phyloP scores from a whole-genome alignment of 2,329 filamentous ascomycete species.

The Botrytis tulipae region DNA sequence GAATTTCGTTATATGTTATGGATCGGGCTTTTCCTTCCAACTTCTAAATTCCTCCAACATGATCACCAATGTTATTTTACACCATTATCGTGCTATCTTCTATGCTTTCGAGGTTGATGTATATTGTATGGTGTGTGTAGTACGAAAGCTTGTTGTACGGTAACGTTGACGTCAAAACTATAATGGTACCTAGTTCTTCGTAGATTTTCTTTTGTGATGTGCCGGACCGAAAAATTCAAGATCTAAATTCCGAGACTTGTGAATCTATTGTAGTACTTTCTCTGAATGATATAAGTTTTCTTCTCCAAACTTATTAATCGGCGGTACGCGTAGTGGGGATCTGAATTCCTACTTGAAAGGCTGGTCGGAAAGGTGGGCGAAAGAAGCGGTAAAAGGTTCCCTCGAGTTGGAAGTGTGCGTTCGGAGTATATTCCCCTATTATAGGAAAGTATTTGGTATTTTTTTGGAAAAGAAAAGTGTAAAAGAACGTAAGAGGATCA shows the following conservation, averaged over 20 bases:
- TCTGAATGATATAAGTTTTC: conserved; percentile 14
- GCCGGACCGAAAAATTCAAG: conserved; percentile 1
- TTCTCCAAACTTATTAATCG: conserved; percentile 13
- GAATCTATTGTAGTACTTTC: conserved; percentile 2
- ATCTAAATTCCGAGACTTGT: not conserved
- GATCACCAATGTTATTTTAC: conserved; percentile 17
- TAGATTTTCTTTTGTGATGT: not conserved
- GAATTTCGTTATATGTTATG: conserved; percentile 18
- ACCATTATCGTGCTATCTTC: conserved; percentile 16
- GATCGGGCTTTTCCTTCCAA: conserved; percentile 23
- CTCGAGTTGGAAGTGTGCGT: not conserved
- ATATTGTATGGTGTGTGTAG: conserved; percentile 4
- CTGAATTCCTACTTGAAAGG: conserved; percentile 11
- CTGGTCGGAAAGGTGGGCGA: conserved; percentile 20
- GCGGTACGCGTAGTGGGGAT: conserved; percentile 19
- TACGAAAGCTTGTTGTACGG: not conserved
- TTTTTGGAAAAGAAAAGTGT: conserved; percentile 2
- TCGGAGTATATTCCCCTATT: conserved; percentile 12
- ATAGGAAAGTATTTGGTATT: conserved; percentile 2
- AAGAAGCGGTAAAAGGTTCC: conserved; percentile 22
- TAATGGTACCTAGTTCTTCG: not conserved
- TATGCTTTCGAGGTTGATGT: not conserved
- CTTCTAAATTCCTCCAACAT: conserved; percentile 22
- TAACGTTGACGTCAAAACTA: conserved; percentile 8
- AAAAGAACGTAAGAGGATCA: not conserved